Base-by-base conservation (phyloP, 1,139 yeast species). In the Candida sanyaensis region DNA sequence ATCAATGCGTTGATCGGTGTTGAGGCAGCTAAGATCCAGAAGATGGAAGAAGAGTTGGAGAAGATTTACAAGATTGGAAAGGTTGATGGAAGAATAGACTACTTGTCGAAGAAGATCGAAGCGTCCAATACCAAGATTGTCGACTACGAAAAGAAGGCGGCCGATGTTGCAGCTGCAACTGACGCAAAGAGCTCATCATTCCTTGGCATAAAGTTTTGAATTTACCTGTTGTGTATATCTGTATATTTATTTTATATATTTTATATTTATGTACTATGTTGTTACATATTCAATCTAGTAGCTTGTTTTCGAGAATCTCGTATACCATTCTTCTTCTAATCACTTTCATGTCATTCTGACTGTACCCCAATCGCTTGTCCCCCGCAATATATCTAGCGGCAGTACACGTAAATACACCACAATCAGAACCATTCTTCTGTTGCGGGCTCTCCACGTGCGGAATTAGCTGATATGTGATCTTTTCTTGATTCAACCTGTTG, bases 391-490 rank as follows among this genome's bases (percentile, higher is more conserved):
- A 84, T 46, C 83, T 79, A 1, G 90, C 89, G 50, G 87, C 86
- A 48, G 90, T 81, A 64, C 97, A 88, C 7, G 96, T 81, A 61
- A 92, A 93, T 1, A 93, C 96, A 1, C 99, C 99, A 69, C 99
- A 95, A 64, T 95, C 99, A 55, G 66, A 88, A 0, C 97, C 97
- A 62, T 95, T 95, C 30, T 77, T 73, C 64, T 95, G 99, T 56
- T 86, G 90, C 0, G 99, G 99, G 33, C 92, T 81, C 26, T 75
- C 70, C 33, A 73, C 65, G 46, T 61, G 69, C 2, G 69, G 71
- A 37, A 59, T 55, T 38, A 67, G 63, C 50, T 62, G 59, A 54
- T 77, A 74, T 26, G 63, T 50, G 37, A 66, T 66, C 45, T 72
- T 69, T 33, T 71, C 69, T 9, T 57, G 52, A 1, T 77, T 73